Evolutionary conservation across 208 protist species (phyloP).

Genomic region (Wallacemonas rigidus): DNA sequence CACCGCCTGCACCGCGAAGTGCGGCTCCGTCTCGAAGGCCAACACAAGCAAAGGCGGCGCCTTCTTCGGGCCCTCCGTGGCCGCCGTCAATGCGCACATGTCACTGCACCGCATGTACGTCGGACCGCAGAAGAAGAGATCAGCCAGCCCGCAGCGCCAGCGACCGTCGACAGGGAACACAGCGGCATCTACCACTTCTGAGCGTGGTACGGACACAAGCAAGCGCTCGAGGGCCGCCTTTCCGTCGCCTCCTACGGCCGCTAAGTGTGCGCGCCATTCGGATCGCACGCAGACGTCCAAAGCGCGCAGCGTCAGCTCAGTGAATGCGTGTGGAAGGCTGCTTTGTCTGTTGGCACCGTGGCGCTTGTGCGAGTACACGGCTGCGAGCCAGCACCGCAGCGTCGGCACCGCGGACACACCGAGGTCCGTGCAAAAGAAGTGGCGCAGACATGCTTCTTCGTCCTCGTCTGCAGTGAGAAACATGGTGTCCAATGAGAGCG

Average conservation of each 20-base stretch:
- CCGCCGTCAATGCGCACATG: slow-evolving; percentile 2
- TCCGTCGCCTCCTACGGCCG: not conserved
- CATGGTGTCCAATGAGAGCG: slow-evolving; percentile 9
- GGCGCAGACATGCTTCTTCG: slow-evolving; percentile 22
- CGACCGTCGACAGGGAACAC: slow-evolving; percentile 36
- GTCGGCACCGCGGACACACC: slow-evolving; percentile 36
- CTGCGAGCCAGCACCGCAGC: slow-evolving; percentile 43
- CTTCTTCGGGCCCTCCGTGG: not conserved
- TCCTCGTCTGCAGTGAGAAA: slow-evolving; percentile 20
- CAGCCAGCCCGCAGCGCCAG: slow-evolving; percentile 49
- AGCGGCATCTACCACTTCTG: slow-evolving; percentile 11
- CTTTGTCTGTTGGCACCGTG: not conserved
- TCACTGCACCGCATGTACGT: slow-evolving; percentile 42
- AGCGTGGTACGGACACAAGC: slow-evolving; percentile 8
- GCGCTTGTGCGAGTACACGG: slow-evolving; percentile 14
- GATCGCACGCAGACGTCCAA: slow-evolving; percentile 37
- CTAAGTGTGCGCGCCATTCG: slow-evolving; percentile 31
- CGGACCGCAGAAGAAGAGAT: slow-evolving; percentile 56
- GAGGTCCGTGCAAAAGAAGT: slow-evolving; percentile 28
- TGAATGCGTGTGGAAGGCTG: slow-evolving; percentile 7
- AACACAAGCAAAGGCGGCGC: slow-evolving; percentile 42
- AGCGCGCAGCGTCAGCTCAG: slow-evolving; percentile 24
- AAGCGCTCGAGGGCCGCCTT: slow-evolving; percentile 12
- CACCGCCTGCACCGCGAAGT: slow-evolving; percentile 48
- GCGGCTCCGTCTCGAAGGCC: slow-evolving; percentile 40